phyloP scores from a whole-genome alignment of 257 asterid genomes.

The Fraxinus quadrangulata region DNA sequence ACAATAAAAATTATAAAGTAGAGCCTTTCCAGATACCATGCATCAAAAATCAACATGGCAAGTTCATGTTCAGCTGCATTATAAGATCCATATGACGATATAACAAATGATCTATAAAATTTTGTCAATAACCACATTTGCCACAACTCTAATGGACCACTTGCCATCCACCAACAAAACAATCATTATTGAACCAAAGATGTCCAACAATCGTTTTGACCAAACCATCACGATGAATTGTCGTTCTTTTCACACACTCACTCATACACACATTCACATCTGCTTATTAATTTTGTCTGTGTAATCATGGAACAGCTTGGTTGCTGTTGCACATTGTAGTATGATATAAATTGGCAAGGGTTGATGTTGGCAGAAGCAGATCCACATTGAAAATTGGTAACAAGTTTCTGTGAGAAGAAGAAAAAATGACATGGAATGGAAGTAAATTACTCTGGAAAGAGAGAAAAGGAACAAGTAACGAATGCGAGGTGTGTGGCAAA shows the following conservation, averaged over 20 bases:
- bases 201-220: neutral
- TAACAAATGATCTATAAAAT: neutral
- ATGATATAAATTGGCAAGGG: neutral
- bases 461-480: neutral
- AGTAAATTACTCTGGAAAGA: neutral
- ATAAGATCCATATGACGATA: neutral
- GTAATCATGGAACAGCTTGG: neutral
- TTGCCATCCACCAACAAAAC: neutral
- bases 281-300: neutral
- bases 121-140: neutral
- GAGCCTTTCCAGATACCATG: neutral
- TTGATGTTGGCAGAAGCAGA: slow-evolving; percentile 10
- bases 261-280: neutral
- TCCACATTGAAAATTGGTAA: neutral
- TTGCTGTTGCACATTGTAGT: neutral
- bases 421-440: neutral
- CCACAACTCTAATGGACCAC: neutral
- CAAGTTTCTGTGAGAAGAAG: neutral
- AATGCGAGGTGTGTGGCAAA: neutral
- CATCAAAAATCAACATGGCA: neutral
- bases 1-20: neutral
- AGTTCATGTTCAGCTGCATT: neutral
- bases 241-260: neutral
- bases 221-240: neutral
- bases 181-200: neutral